Base-by-base conservation (phyloP, 352 stramenopile genomes). In the Phytophthora tubulina region DNA sequence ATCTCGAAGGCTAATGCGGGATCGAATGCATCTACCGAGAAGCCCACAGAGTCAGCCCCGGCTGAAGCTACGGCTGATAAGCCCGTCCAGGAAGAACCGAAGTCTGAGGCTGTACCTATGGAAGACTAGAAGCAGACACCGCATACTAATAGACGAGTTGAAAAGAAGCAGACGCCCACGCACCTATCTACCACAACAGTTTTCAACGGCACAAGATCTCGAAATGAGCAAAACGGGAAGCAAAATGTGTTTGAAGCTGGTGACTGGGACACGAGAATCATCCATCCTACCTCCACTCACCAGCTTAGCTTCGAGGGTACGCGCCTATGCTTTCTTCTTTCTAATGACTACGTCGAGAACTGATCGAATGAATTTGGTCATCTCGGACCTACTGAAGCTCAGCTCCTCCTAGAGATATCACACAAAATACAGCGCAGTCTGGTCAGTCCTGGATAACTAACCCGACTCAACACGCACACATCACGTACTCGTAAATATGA, bases 281-380 rank as follows among this genome's bases (percentile, higher is more conserved):
- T 30, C 10, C 58, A 48, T 48, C 50, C 36, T 49, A 49, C 33
- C 44, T 56, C 17, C 63, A 61, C 32, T 42, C 54, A 54, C 35
- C 35, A 38, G 35, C 53, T 64, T 69, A 15, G 36, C 35, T 67
- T 53, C n/a, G 32, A 64, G n/a, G 32, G 36, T 48, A 52, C 42
- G 57, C 36, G 15, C 44, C 56, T 73, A 75, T 49, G 71, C 36
- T 70, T 86, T 83, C 67, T 90, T 91, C 70, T 91, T 91, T 54
- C 84, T 81, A 81, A 92, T 92, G 41, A 95, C 86, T 35, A 91
- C 82, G 70, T 96, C 89, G 45, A 96, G 68, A 49, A 94, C 72
- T 64, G 87, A 91, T 46, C 85, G 83, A 80, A 93, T 92, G 67
- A 96, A 96, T 51, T 92, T 91, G 59, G 86, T 94, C 76, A 94